phyloP scores from a whole-genome alignment of 768 basidiomycete species.

The Cystofilobasidium bisporidii region DNA sequence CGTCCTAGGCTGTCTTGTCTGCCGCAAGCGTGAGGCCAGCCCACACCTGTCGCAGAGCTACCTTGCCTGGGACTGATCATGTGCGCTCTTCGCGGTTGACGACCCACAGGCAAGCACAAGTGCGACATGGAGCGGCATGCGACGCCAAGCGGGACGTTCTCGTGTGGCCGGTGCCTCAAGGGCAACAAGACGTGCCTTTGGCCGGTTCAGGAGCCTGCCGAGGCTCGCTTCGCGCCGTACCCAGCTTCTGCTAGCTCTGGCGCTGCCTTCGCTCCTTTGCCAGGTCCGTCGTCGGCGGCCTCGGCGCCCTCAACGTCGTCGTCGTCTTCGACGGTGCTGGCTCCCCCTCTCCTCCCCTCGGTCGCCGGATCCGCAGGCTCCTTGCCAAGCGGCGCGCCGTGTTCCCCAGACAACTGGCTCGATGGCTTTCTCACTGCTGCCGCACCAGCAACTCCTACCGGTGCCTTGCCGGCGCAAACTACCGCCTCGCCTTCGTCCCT shows the following conservation, averaged over 20 bases:
- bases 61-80: no score
- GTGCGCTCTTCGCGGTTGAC: no score
- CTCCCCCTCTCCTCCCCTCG: background rate
- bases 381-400: no score
- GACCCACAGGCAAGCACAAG: background rate
- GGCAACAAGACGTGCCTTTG: background rate
- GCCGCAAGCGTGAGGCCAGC: no score
- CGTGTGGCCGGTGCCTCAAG: background rate
- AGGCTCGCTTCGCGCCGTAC: slow-evolving; percentile 1
- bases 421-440: no score
- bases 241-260: background rate
- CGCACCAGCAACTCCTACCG: no score
- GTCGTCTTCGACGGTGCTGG: no score
- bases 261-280: background rate
- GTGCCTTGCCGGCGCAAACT: no score
- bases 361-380: no score
- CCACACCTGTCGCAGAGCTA: no score
- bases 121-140: background rate
- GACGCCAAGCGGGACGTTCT: background rate
- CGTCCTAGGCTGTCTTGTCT: no score
- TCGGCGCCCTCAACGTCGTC: background rate
- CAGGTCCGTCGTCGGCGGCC: background rate
- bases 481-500: no score
- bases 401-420: background rate
- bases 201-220: background rate